Evolutionary conservation across 192 early-diverging fungal species (phyloP).

Genomic region (Backusella luteola): DNA sequence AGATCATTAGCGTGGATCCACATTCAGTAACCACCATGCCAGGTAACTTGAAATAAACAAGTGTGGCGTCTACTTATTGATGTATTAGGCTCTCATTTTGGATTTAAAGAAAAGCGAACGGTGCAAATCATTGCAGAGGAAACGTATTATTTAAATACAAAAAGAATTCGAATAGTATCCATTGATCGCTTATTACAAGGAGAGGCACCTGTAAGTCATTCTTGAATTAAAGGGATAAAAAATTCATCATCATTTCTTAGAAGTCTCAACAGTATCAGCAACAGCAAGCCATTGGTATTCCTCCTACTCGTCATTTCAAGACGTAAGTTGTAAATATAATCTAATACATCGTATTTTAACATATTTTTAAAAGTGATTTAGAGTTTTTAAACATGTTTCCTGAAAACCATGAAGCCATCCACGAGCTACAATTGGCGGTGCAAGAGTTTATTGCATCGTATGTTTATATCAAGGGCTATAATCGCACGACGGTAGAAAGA

Average conservation of each 20-base stretch:
- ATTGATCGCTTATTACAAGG: slow-evolving; percentile 50
- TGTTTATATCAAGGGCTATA: slow-evolving; percentile 55
- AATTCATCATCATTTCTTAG: neutral
- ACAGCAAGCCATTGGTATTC: slow-evolving; percentile 18
- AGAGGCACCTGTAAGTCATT: slow-evolving; percentile 32
- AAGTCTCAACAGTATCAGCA: neutral
- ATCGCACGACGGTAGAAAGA: slow-evolving; percentile 45
- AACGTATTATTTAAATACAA: slow-evolving; percentile 45
- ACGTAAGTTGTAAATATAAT: slow-evolving; percentile 13
- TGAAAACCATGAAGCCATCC: slow-evolving; percentile 36
- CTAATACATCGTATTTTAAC: neutral
- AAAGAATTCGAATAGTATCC: slow-evolving; percentile 43
- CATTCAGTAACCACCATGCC: slow-evolving; percentile 42
- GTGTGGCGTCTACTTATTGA: neutral
- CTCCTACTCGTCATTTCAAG: slow-evolving; percentile 18
- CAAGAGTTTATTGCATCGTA: slow-evolving; percentile 53
- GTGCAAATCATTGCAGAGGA: slow-evolving; percentile 49
- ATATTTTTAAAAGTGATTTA: slow-evolving; percentile 37
- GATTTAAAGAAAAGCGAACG: slow-evolving; percentile 42
- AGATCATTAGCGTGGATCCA: slow-evolving; percentile 47
- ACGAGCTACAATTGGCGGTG: slow-evolving; percentile 38
- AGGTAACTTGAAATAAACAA: slow-evolving; percentile 23
- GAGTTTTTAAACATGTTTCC: slow-evolving; percentile 43
- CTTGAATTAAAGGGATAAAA: neutral
- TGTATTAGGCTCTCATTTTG: neutral